Evolutionary conservation across 73 alveolate species (phyloP), one percentile per base, ranked within the genome.

Genomic region (Urostyla sp.): DNA sequence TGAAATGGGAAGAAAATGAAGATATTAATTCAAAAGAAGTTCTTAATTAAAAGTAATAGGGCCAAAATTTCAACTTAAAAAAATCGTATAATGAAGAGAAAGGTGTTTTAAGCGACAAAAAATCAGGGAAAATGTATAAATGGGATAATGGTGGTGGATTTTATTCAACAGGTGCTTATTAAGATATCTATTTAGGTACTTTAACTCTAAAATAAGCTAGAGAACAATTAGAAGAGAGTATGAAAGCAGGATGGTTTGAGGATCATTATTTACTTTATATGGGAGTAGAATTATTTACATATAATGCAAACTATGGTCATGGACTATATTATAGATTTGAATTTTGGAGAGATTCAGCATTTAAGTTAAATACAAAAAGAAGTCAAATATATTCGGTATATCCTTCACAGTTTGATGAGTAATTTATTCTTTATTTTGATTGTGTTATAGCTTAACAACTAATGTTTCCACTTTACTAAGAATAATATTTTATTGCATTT

Each of bases 221-320:
- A 26, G 1, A 38, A 4, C 30, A 38, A 34, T 48, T 63, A n/a
- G 16, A 13, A 27, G 79, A 63, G 15, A 63, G 37, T 57, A 63
- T 43, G 30, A 63, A 63, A 43, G 79, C 79, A 11, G 79, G 79
- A 40, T 63, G 79, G 79, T 63, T 63, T 43, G 40, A 20, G 30
- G 79, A 63, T 38, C 32, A 63, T 15, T 24, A 43, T 63, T 4
- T 63, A 45, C 60, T 63, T 20, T 63, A 63, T 48, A 20, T 63
- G 15, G 58, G 48, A 3, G 79, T 43, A 13, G 79, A 63, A 23
- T 5, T 63, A 1, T 43, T 63, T 57, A 63, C 79, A 26, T 63
- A 63, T 63, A 63, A 63, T 23, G 44, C 44, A 5, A 63, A 63
- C 60, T 63, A 63, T 38, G n/a, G 44, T 16, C 79, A 63, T 63